phyloP scores from a whole-genome alignment of 202 grass and related monocot genomes.

The Sporobolus alterniflorus region DNA sequence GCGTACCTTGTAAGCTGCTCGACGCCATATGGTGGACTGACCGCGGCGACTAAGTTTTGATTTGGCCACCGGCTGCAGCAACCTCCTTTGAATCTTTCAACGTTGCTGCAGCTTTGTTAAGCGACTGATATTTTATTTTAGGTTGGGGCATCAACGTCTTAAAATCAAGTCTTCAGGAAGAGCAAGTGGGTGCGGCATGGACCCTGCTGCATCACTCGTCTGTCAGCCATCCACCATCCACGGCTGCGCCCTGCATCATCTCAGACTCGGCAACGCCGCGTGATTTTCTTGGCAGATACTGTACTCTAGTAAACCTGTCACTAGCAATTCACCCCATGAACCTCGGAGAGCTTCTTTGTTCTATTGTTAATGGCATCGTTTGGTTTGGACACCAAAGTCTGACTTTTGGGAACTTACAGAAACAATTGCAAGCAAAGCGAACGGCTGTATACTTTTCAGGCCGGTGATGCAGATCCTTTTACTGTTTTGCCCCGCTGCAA shows the following conservation, averaged over 20 bases:
- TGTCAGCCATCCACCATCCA: too few relatives aligned
- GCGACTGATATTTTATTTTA: background rate
- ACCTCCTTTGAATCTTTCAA: constrained; percentile 29
- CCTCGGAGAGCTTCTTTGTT: background rate
- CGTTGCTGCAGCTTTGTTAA: background rate
- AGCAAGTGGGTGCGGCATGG: background rate
- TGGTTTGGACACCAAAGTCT: constrained; percentile 11
- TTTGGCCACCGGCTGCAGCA: background rate
- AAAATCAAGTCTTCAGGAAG: background rate
- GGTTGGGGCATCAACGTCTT: background rate
- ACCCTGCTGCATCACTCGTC: background rate
- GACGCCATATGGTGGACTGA: background rate
- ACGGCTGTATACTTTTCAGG: background rate
- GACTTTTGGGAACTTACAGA: background rate
- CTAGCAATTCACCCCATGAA: background rate
- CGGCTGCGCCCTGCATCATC: background rate
- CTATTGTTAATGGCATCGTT: background rate
- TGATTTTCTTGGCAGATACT: background rate
- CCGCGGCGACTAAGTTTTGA: background rate
- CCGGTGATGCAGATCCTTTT: background rate
- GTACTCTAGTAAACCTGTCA: background rate
- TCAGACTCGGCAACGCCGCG: background rate
- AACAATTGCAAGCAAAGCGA: background rate
- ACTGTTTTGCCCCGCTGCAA: background rate
- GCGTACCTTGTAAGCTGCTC: background rate